Percentiles rank a stretch among this genome's conserved stretches.
phyloP scores from a whole-genome alignment of 179 eudicot genomes.

The Drosera spatulata region DNA sequence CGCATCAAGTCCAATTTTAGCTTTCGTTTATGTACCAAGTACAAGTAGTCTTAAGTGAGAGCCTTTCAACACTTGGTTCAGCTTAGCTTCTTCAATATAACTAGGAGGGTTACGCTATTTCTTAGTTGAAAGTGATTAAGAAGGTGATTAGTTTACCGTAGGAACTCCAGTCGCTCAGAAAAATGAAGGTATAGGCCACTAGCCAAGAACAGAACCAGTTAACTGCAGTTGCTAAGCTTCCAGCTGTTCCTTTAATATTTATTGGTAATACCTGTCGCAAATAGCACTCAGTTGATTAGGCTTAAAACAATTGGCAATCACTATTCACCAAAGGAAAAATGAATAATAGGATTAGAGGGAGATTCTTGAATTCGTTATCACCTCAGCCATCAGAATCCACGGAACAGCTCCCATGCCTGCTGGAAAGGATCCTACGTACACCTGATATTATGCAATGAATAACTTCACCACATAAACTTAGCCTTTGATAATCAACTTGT shows the following conservation, averaged over 20 bases:
- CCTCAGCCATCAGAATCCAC: conserved; percentile 95
- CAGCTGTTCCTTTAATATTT: conserved; percentile 80
- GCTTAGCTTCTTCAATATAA: no score
- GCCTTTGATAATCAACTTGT: background rate
- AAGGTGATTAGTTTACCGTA: conserved; percentile 34
- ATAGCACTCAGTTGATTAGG: background rate
- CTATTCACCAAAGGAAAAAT: background rate
- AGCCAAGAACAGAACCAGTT: conserved; percentile 95
- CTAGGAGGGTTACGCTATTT: no score
- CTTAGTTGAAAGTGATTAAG: no score
- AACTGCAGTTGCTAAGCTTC: conserved; percentile 79
- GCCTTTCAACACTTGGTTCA: no score
- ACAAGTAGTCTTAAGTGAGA: no score
- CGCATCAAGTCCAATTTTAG: no score
- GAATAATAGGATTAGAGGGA: no score
- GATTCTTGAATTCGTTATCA: conserved; percentile 7
- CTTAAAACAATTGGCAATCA: background rate
- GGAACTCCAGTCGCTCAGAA: conserved; percentile 83
- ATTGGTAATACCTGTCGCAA: conserved; percentile 68
- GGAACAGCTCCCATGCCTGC: conserved; percentile 86
- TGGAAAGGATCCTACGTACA: conserved; percentile 47
- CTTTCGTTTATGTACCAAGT: no score
- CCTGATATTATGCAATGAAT: conserved; percentile 8
- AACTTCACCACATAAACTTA: background rate
- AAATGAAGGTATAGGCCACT: conserved; percentile 83